These are phyloP conservation scores for Phoma sp. DNA, from an alignment of 2,329 filamentous ascomycete genomes.

Conservation along the genomic window DNA sequence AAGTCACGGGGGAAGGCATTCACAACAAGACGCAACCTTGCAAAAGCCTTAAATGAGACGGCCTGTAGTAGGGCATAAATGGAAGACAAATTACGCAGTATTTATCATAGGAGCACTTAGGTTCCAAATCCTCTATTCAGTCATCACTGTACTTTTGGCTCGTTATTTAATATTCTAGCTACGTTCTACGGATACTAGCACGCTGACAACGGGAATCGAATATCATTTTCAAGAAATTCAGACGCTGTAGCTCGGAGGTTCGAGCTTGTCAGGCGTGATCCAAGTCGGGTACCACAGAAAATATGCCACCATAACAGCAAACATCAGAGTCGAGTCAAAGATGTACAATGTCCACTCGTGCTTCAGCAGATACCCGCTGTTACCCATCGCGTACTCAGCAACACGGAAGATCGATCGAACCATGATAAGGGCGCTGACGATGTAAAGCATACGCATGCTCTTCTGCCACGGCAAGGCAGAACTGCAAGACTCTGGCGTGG, in stretches of 20 bases:
- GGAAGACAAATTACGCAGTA: too few relatives aligned
- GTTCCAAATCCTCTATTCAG: too few relatives aligned
- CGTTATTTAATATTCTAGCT: too few relatives aligned
- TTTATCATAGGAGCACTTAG: too few relatives aligned
- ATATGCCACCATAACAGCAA: constrained; percentile 47
- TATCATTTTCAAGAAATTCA: neutral
- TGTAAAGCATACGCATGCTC: constrained; percentile 54
- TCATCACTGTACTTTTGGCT: too few relatives aligned
- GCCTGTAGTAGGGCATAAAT: too few relatives aligned
- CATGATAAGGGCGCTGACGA: constrained; percentile 55
- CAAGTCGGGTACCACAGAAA: constrained; percentile 13
- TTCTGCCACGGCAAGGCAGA: constrained; percentile 29
- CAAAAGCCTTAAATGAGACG: too few relatives aligned
- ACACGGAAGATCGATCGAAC: constrained; percentile 57
- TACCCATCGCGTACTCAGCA: constrained; percentile 56
- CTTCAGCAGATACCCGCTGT: constrained; percentile 51
- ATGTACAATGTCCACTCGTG: constrained; percentile 55
- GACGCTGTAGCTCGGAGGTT: constrained; percentile 8
- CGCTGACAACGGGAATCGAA: too few relatives aligned
- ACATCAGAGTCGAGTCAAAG: constrained; percentile 55
- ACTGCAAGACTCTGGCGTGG: constrained; percentile 5
- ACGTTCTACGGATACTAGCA: too few relatives aligned
- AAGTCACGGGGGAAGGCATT: too few relatives aligned
- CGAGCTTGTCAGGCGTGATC: constrained; percentile 6
- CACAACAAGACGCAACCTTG: too few relatives aligned